Conservation (phyloP, 2,329 filamentous ascomycete genomes). For the Phaeophleospora eucalypticola region DNA sequence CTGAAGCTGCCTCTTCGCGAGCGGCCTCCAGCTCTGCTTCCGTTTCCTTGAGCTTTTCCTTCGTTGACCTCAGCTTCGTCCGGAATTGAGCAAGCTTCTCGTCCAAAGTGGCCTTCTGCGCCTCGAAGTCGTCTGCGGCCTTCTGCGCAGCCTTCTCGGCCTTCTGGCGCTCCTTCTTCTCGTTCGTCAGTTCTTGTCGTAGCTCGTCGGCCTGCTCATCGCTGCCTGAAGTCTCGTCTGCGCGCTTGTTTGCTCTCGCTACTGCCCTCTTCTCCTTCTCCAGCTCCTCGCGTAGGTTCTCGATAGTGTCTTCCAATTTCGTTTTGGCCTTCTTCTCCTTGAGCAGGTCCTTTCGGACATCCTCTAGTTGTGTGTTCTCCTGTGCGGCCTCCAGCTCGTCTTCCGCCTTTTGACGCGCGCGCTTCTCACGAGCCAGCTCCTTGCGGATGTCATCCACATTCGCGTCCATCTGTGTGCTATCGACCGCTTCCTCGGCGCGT, state of each 20-base stretch:
- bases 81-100: constrained; percentile 66
- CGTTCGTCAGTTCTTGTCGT: constrained; percentile 48
- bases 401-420: constrained; percentile 30
- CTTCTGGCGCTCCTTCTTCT: constrained; percentile 50
- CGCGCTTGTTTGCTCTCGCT: constrained; percentile 38
- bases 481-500: constrained; percentile 37
- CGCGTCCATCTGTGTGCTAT: constrained; percentile 30
- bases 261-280: constrained; percentile 32
- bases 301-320: constrained; percentile 36
- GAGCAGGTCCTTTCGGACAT: constrained; percentile 31
- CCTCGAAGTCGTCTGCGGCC: constrained; percentile 57
- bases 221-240: constrained; percentile 39
- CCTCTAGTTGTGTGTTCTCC: constrained; percentile 31
- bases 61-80: constrained; percentile 64
- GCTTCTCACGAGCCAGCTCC: constrained; percentile 32
- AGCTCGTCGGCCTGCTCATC: constrained; percentile 45
- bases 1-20: constrained; percentile 33
- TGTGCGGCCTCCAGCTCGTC: constrained; percentile 37
- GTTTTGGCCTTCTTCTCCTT: constrained; percentile 31
- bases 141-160: constrained; percentile 52
- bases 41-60: constrained; percentile 67
- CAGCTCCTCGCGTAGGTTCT: constrained; percentile 30
- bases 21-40: constrained; percentile 48
- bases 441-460: constrained; percentile 31
- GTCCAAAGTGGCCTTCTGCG: constrained; percentile 62